These are phyloP conservation scores for Ceriops decandra DNA, from an alignment of 345 rosid species.

Conservation along the genomic window DNA sequence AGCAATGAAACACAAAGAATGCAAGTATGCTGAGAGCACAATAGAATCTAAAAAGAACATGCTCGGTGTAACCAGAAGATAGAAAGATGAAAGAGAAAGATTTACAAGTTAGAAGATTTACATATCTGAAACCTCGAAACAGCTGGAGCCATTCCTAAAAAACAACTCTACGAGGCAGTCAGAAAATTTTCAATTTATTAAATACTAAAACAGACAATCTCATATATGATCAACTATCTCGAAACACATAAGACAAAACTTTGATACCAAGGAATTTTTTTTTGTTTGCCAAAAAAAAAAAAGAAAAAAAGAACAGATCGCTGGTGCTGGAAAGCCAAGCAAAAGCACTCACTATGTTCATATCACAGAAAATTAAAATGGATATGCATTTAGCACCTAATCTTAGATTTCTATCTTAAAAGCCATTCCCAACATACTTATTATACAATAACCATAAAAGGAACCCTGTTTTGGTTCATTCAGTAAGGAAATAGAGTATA, in stretches of 20 bases:
- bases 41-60: not conserved
- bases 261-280: not conserved
- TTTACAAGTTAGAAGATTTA: not conserved
- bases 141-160: not conserved
- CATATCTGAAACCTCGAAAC: not conserved
- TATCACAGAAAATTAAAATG: not conserved
- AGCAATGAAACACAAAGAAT: not conserved
- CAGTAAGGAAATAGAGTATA: slow-evolving; percentile 16
- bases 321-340: not conserved
- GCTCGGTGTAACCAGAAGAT: not conserved
- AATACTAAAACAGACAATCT: not conserved
- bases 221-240: not conserved
- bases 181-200: not conserved
- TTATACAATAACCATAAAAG: not conserved
- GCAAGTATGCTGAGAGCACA: not conserved
- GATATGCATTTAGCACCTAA: not conserved
- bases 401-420: not conserved
- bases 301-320: not conserved
- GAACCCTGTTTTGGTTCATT: slow-evolving; percentile 24
- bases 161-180: not conserved
- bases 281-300: not conserved
- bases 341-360: not conserved
- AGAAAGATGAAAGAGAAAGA: not conserved
- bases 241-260: not conserved
- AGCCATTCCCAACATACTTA: not conserved